Evolutionary conservation across 108 stramenopile genomes (phyloP), one percentile per base, ranked within the genome.

Genomic region (Nitzschia inconspicua): DNA sequence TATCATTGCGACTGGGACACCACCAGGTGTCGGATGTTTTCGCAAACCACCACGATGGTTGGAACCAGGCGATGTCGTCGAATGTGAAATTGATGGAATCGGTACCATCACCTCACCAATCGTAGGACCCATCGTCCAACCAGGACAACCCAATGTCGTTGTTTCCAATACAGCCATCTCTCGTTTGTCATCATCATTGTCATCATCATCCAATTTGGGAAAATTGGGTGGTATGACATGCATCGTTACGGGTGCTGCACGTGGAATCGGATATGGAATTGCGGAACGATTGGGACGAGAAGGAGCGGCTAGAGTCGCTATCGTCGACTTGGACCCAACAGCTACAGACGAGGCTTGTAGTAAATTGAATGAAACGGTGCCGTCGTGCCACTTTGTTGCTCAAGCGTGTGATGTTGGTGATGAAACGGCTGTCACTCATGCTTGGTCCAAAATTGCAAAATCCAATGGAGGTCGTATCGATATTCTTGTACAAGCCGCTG

Each of bases 21-120:
- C 83, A 20, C 83, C 79, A 3, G 83, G 83, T 13, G 83, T 84
- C 9, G 83, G 83, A 25, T 80, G 78, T 42, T 80, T 80, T 68
- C 70, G 79, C 10, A 78, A 78, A 39, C 83, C 83, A 6, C 83
- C 77, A 1, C 44, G 70, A 37, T 84, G 77, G 79, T 60, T 84
- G 30, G 39, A 57, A 27, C 56, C 66, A 22, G 83, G 83, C 7
- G 83, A 84, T 58, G 67, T 80, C 1, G 78, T 84, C 20, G 79
- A 80, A 50, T 80, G 79, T 39, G 73, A 80, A 49, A 80, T 84
- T 60, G 83, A 84, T 32, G 67, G 71, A 1, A 76, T 84, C 36
- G 83, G 83, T 1, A 60, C 77, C 4, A 32, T 84, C 11, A 49
- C 60, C n/a, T 70, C 71, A 47, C 48, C 57, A 5, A 70, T 83